Evolutionary conservation across 2,329 filamentous ascomycete genomes (phyloP).

Genomic region (Diaporthe sp.): DNA sequence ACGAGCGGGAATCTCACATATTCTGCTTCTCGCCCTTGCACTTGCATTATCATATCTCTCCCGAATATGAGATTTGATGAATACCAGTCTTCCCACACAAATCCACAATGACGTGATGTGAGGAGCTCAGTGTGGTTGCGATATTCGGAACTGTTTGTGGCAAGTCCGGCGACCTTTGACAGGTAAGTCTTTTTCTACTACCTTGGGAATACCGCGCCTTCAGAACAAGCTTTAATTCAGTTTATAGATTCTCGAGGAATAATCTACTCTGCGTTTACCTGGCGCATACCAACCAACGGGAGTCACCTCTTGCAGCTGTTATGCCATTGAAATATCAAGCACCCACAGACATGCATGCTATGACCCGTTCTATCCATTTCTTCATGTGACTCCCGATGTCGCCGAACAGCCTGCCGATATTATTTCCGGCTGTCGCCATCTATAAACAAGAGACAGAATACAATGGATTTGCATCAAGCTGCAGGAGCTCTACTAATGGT

Average conservation of each 20-base stretch:
- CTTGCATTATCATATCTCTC: not conserved
- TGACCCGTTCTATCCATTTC: not conserved
- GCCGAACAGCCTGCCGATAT: not conserved
- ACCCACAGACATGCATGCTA: not conserved
- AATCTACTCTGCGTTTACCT: not conserved
- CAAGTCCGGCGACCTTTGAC: not conserved
- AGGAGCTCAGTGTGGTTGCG: not conserved
- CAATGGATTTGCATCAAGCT: conserved; percentile 33
- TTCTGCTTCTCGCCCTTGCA: too few relatives aligned
- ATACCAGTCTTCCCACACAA: conserved; percentile 4
- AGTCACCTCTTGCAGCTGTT: not conserved
- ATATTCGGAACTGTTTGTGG: not conserved
- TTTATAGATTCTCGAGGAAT: not conserved
- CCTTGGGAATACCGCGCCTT: not conserved
- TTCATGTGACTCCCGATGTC: not conserved
- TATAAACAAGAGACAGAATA: not conserved
- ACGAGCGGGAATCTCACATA: not conserved
- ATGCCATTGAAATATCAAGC: not conserved
- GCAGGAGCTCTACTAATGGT: not conserved
- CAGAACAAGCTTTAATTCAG: not conserved
- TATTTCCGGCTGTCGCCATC: conserved; percentile 7
- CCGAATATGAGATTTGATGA: not conserved
- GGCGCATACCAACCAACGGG: not conserved
- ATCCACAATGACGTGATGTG: conserved; percentile 34
- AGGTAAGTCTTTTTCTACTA: not conserved